Percentiles rank a stretch among this genome's conserved stretches.
phyloP scores from a whole-genome alignment of 768 basidiomycete genomes.

The Rhizopogon vesiculosus region DNA sequence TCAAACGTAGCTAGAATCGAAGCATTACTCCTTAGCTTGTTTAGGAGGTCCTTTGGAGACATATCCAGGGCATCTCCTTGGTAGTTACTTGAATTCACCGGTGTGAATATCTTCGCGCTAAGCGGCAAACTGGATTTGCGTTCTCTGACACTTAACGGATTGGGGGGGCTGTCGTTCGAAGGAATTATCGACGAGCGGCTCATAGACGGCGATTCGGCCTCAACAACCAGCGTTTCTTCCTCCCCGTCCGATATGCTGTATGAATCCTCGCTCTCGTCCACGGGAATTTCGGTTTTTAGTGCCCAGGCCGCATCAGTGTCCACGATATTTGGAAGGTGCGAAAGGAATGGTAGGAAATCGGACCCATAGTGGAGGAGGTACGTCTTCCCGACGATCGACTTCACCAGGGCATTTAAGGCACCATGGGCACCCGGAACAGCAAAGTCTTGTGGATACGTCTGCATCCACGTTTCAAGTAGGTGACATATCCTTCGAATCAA shows the following conservation, averaged over 20 bases:
- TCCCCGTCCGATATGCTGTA: conserved; percentile 55
- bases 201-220: conserved; percentile 27
- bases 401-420: conserved; percentile 71
- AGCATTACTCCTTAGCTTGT: conserved; percentile 56
- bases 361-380: conserved; percentile 83
- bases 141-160: conserved; percentile 38
- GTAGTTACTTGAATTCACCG: conserved; percentile 21
- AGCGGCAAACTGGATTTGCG: conserved; percentile 69
- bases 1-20: conserved; percentile 53
- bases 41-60: conserved; percentile 54
- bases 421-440: conserved; percentile 69
- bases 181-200: conserved; percentile 17
- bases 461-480: conserved; percentile 74
- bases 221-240: conserved; percentile 28
- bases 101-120: conserved; percentile 37
- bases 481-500: conserved; percentile 60
- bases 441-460: conserved; percentile 74
- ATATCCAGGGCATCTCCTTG: conserved; percentile 32
- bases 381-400: conserved; percentile 73
- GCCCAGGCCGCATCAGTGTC: conserved; percentile 76
- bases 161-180: conserved; percentile 16
- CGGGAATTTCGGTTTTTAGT: conserved; percentile 52
- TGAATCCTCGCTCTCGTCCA: conserved; percentile 60
- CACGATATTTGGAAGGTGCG: conserved; percentile 54
- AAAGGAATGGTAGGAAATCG: conserved; percentile 77